Conservation (phyloP, 768 basidiomycete genomes). For the Tricholoma hemisulphureum region DNA sequence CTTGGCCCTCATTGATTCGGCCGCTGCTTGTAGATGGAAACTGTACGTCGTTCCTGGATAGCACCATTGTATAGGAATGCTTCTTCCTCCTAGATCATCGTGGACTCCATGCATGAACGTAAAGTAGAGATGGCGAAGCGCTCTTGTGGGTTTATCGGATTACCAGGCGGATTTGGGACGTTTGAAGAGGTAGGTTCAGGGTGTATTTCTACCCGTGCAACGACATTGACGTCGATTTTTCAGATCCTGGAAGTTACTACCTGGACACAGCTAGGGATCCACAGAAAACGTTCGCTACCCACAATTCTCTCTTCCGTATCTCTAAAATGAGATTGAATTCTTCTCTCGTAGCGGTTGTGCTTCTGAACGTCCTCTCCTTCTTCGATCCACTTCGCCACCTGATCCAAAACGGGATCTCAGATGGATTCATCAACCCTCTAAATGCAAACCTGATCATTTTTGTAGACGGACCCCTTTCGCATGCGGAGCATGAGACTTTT, state of each 20-base stretch:
- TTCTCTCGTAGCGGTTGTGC: conserved; percentile 60
- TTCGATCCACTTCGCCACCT: conserved; percentile 81
- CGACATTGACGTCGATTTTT: background rate
- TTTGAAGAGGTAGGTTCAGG: conserved; percentile 77
- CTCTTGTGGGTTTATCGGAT: conserved; percentile 75
- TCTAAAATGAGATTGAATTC: background rate
- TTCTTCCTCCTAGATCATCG: conserved; percentile 50
- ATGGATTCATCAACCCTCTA: conserved; percentile 69
- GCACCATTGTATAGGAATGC: conserved; percentile 4
- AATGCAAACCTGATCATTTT: conserved; percentile 68
- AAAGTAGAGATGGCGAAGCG: conserved; percentile 89
- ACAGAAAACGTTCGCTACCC: conserved; percentile 65
- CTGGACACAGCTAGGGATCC: conserved; percentile 91
- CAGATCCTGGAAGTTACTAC: conserved; percentile 90
- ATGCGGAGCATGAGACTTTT: conserved; percentile 52
- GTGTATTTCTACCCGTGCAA: conserved; percentile 2
- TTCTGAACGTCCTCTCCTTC: conserved; percentile 84
- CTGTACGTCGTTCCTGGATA: conserved; percentile 4
- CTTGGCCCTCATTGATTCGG: background rate
- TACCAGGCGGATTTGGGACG: conserved; percentile 94
- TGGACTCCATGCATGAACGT: conserved; percentile 83
- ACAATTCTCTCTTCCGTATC: background rate
- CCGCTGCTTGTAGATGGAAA: background rate
- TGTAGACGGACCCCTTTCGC: conserved; percentile 67
- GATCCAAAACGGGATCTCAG: conserved; percentile 61